These are phyloP conservation scores for Globisporangium abappressorium DNA, from an alignment of 352 stramenopile species.

Conservation along the genomic window DNA sequence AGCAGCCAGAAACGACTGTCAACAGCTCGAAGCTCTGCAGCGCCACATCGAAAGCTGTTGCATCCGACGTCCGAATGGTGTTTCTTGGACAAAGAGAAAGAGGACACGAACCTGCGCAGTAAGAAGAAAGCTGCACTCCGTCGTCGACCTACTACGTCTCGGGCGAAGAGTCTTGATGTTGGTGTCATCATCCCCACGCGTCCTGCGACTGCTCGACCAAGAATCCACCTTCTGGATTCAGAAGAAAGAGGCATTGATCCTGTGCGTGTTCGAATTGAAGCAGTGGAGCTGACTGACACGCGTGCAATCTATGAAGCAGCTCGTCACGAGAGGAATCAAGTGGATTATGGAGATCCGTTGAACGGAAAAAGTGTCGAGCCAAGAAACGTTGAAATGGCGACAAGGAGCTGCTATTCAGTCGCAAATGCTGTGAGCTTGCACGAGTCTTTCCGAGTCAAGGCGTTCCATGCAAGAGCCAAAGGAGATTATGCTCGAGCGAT, in stretches of 20 bases:
- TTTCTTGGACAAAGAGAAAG: background rate
- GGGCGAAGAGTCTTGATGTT: background rate
- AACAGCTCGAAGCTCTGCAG: constrained; percentile 1
- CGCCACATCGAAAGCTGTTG: background rate
- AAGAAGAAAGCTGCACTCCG: background rate
- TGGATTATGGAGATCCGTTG: constrained; percentile 44
- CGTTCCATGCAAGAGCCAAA: constrained; percentile 46
- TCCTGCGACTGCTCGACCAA: constrained; percentile 9
- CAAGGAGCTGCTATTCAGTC: constrained; percentile 22
- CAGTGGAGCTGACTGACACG: constrained; percentile 9
- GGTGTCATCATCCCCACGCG: constrained; percentile 3
- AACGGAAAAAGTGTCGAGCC: constrained; percentile 49
- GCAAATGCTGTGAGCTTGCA: constrained; percentile 34
- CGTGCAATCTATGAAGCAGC: constrained; percentile 43
- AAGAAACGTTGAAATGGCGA: constrained; percentile 20
- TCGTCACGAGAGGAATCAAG: constrained; percentile 35
- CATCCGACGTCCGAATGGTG: constrained; percentile 7
- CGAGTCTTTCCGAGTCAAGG: constrained; percentile 36
- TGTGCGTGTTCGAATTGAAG: background rate
- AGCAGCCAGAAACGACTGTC: background rate
- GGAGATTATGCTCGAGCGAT: constrained; percentile 45
- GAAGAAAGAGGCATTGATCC: background rate
- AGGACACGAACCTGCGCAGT: background rate
- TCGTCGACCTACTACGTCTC: constrained; percentile 11
- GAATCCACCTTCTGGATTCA: background rate